Conservation (phyloP, 257 asterid genomes). For the Catharanthus roseus region DNA sequence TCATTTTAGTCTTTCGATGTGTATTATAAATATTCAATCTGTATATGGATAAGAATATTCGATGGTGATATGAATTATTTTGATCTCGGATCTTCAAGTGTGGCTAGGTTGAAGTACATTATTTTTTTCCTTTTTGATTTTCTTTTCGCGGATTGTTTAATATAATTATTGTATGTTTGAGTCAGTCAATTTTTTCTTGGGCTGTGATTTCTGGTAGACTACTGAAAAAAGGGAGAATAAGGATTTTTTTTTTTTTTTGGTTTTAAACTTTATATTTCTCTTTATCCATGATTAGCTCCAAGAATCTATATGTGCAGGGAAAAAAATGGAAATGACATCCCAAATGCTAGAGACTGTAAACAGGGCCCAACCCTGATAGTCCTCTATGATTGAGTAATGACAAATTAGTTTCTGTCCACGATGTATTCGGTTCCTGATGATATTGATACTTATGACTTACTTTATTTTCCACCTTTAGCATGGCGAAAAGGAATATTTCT, state of each 20-base stretch:
- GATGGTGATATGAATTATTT: not conserved
- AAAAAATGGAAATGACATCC: not conserved
- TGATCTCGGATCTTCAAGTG: slow-evolving; percentile 6
- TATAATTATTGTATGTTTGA: not conserved
- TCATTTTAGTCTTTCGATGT: not conserved
- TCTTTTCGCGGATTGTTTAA: not conserved
- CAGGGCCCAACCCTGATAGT: not conserved
- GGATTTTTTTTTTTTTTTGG: not conserved
- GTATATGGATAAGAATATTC: not conserved
- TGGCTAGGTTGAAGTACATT: not conserved
- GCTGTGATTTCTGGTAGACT: not conserved
- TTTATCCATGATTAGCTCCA: not conserved
- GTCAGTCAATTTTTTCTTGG: not conserved
- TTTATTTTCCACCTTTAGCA: not conserved
- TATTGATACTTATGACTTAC: not conserved
- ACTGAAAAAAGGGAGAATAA: not conserved
- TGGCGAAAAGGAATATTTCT: not conserved
- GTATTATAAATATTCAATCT: not conserved
- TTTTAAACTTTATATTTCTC: not conserved
- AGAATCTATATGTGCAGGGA: not conserved
- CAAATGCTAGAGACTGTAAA: not conserved
- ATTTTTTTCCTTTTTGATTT: not conserved
- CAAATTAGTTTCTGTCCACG: not conserved
- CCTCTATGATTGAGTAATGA: not conserved
- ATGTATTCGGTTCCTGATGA: not conserved